These are phyloP conservation scores for Magnaporthales sp. DNA, from an alignment of 2,329 filamentous ascomycete genomes.

Conservation along the genomic window DNA sequence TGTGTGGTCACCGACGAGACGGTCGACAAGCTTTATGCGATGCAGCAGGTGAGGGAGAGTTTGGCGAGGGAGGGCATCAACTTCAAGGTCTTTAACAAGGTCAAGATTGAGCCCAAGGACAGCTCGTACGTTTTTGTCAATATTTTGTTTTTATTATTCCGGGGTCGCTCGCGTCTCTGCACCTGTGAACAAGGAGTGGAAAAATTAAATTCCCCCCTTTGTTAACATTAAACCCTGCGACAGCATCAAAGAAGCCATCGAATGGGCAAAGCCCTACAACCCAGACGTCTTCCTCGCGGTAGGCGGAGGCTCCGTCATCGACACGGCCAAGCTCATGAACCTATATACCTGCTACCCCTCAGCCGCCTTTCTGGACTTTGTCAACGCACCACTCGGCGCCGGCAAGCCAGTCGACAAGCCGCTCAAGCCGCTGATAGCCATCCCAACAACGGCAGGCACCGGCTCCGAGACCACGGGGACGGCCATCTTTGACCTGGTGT, in stretches of 20 bases:
- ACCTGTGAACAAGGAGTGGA: too few species aligned
- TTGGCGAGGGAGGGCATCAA: slow-evolving; percentile 69
- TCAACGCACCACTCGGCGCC: slow-evolving; percentile 87
- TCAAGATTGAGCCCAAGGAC: slow-evolving; percentile 88
- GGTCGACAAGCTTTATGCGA: slow-evolving; percentile 74
- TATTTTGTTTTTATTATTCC: not conserved
- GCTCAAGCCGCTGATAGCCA: slow-evolving; percentile 68
- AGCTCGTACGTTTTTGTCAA: slow-evolving; percentile 56
- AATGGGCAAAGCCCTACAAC: slow-evolving; percentile 67
- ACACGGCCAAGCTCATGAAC: slow-evolving; percentile 98
- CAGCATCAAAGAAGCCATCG: slow-evolving; percentile 83
- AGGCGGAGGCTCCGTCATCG: slow-evolving; percentile 87
- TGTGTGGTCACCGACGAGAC: slow-evolving; percentile 86
- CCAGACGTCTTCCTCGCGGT: slow-evolving; percentile 92
- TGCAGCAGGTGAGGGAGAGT: slow-evolving; percentile 80
- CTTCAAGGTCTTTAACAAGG: slow-evolving; percentile 73
- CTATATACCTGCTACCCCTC: slow-evolving; percentile 86
- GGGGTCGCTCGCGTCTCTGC: too few species aligned
- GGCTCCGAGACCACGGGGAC: slow-evolving; percentile 95
- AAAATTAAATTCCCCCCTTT: not conserved
- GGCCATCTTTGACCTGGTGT: slow-evolving; percentile 92
- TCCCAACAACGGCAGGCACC: slow-evolving; percentile 80
- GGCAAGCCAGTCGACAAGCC: slow-evolving; percentile 65
- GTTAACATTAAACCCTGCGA: not conserved
- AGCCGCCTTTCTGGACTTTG: slow-evolving; percentile 92